Base-by-base conservation (phyloP, 345 rosid species). In the Eutrema heterophyllum region DNA sequence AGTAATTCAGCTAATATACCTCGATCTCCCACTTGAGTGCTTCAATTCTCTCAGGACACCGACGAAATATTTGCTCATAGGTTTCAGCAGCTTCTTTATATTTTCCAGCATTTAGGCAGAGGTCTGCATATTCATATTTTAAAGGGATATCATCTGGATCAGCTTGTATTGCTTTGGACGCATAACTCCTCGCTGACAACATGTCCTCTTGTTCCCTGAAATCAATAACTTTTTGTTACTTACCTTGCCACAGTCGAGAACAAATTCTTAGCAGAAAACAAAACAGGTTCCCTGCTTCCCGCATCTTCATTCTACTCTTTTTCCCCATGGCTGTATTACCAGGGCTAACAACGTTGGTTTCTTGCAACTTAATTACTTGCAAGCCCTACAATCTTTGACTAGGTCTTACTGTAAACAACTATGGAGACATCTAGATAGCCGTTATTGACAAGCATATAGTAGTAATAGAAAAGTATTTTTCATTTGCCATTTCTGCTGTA, bases 61-160 rank as follows among this genome's bases (percentile, higher is more conserved):
- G 68, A 76, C 75, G 78, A 36, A 79, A 83, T 63, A 95, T 86
- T 76, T 86, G 84, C 62, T 87, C 97, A 86, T 71, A 89, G 45
- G 90, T 75, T 75, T 88, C 97, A 1, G 93, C 99, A 73, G 97
- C 99, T 56, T 74, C 91, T 73, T 78, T 84, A 78, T 82, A 76
- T 72, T 90, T 87, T 77, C 89, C 88, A 56, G 85, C 80, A 58
- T 83, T 83, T 16, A 76, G 76, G 84, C 86, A 87, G 49, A 92
- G 82, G 14, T 84, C 79, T 12, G 93, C 97, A 66, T 81, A 89
- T 69, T 81, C 79, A 83, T 60, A 75, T 80, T 86, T 85, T 27
- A 95, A 76, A 73, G 80, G 43, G 76, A 86, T 65, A 80, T 92
- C 91, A 68, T 81, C 78, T 41, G 97, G 97, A 73, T 95, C 96